Evolutionary conservation across 805 yeast species (phyloP), one percentile per base, ranked within the genome.

Genomic region (Alloascoidea hylecoeti): DNA sequence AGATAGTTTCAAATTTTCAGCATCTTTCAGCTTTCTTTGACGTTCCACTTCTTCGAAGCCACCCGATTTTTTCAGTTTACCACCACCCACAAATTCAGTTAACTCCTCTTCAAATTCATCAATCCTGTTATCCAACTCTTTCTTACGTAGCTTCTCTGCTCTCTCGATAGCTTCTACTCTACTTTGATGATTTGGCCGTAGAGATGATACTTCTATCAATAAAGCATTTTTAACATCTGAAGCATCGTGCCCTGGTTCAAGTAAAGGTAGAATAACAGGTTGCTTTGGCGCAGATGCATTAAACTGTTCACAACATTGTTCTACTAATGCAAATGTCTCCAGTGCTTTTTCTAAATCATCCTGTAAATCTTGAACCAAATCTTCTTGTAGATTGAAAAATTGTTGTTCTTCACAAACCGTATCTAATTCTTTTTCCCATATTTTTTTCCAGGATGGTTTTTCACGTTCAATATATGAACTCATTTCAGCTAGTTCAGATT

Each of bases 351-450:
- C 70, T 19, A 92, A 57, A 57, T 92, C 99, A 44, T 84, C 92
- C 33, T 69, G 72, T 44, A 92, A 58, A 51, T 89, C 94, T 18
- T 65, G 66, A 1, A 84, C 72, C 39, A 94, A 68, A 42, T 84
- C 95, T 49, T 85, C 96, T 55, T 89, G 96, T 15, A 85, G 67
- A 40, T 82, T 82, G 58, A 88, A 75, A 54, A 85, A 85, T 46
- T 89, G 94, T 55, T 92, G 97, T 50, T 88, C 96, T 49, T 85
- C 95, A 45, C 95, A 80, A 12, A 92, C 89, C 28, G 78, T 78
- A 43, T 85, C 92, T 40, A 92, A 67, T 51, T 86, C 96, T 3
- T 78, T 63, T 52, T 88, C 96, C 96, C 98, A 89, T 5, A 84
- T 78, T 46, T 72, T 72, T 51, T 83, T 82, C 95, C 97, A 86